Conservation (phyloP, 148 eudicot species). For the Vaccinium macrocarpon region DNA sequence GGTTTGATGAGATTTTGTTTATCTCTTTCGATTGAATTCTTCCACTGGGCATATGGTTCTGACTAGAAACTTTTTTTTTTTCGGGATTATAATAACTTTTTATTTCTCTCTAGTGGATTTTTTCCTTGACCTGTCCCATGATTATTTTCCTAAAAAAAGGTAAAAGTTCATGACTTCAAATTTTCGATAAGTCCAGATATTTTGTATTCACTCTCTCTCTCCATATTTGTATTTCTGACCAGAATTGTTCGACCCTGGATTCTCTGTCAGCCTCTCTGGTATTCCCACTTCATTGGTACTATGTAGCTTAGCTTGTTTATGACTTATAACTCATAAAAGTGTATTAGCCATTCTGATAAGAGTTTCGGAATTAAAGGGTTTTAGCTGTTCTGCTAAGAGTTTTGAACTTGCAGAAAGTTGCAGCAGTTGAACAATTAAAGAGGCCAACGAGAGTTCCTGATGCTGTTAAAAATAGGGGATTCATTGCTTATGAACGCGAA, state of each 20-base stretch:
- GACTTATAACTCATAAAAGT: background rate
- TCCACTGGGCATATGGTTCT: background rate
- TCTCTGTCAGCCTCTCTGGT: background rate
- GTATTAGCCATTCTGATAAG: background rate
- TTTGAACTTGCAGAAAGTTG: conserved; percentile 30
- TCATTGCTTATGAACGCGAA: conserved; percentile 91
- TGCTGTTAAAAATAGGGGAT: conserved; percentile 87
- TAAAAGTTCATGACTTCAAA: background rate
- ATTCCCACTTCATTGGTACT: background rate
- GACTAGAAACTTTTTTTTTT: background rate
- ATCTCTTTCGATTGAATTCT: background rate
- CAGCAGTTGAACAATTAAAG: conserved; percentile 30
- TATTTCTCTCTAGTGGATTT: background rate
- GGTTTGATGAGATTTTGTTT: background rate
- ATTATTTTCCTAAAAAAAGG: background rate
- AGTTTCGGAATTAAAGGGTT: background rate
- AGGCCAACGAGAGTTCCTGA: conserved; percentile 73
- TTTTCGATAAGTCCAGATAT: background rate
- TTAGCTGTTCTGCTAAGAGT: background rate
- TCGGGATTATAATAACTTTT: background rate
- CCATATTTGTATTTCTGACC: background rate
- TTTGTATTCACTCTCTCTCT: background rate
- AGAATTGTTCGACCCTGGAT: background rate
- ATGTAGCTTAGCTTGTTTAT: background rate
- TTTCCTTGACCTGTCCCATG: background rate